Conservation (phyloP, 495 filamentous ascomycete genomes). For the Halenospora varia region DNA sequence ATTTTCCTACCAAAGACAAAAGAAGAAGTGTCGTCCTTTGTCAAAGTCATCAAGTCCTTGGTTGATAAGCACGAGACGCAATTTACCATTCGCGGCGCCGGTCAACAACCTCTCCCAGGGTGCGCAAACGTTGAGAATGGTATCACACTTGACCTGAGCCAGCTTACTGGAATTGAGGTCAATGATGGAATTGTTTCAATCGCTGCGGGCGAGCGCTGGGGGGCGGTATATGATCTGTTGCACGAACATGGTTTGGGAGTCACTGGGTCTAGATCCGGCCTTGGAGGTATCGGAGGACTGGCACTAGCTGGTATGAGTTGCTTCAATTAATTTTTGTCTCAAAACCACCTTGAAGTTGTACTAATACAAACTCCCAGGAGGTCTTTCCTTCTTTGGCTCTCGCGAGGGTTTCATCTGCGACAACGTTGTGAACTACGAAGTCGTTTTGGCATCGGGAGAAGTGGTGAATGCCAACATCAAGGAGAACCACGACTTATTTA, state of each 20-base stretch:
- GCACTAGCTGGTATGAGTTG: constrained; percentile 38
- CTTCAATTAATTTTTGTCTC: neutral
- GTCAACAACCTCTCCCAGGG: constrained; percentile 22
- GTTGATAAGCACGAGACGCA: neutral
- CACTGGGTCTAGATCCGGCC: constrained; percentile 45
- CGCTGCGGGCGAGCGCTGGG: constrained; percentile 40
- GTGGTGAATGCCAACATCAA: constrained; percentile 42
- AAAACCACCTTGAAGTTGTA: neutral
- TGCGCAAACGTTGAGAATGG: constrained; percentile 27
- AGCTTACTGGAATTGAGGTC: constrained; percentile 27
- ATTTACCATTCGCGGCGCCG: constrained; percentile 32
- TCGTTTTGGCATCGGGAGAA: constrained; percentile 46
- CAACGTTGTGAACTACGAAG: constrained; percentile 35
- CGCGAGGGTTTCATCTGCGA: constrained; percentile 42
- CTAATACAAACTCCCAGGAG: constrained; percentile 13
- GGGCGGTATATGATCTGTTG: constrained; percentile 42
- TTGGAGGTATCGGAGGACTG: constrained; percentile 51
- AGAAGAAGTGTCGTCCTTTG: constrained; percentile 5
- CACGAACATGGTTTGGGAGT: constrained; percentile 35
- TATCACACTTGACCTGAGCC: constrained; percentile 27
- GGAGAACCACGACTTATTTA: constrained; percentile 43
- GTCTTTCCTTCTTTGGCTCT: constrained; percentile 38
- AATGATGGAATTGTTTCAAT: constrained; percentile 12
- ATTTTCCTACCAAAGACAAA: constrained; percentile 11
- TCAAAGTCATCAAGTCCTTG: constrained; percentile 4